A percentile compares a stretch with the other conserved stretches of the same genome.
Evolutionary conservation across 768 basidiomycete genomes (phyloP).

Genomic region (Tulasnella sp.): DNA sequence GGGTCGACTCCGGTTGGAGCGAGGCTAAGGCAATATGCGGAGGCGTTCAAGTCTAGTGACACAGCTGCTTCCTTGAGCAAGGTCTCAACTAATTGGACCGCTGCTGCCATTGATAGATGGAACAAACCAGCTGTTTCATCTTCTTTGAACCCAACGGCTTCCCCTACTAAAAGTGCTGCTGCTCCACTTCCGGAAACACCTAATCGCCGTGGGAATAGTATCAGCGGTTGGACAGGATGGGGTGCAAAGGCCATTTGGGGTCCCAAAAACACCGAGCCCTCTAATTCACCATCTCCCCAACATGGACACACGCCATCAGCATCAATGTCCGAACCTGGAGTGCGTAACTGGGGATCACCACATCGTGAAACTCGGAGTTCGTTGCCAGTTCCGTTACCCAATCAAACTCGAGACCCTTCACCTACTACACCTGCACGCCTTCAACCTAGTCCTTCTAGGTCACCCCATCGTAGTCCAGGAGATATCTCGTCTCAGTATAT

Average conservation of each 20-base stretch:
- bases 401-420: background rate
- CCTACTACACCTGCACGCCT: background rate
- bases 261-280: background rate
- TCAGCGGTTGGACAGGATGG: conserved; percentile 5
- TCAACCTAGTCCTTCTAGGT: background rate
- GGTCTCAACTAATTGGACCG: conserved; percentile 19
- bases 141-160: conserved; percentile 2
- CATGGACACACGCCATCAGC: background rate
- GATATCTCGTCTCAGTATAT: background rate
- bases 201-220: conserved; percentile 2
- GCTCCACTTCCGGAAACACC: background rate
- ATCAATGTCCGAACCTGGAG: too few species aligned
- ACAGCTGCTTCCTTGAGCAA: conserved; percentile 20
- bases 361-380: conserved; percentile 6
- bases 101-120: conserved; percentile 11
- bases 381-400: conserved; percentile 2
- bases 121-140: conserved; percentile 2
- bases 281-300: background rate
- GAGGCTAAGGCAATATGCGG: conserved; percentile 18
- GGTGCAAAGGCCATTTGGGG: conserved; percentile 7
- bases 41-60: conserved; percentile 19
- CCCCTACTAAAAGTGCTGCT: background rate
- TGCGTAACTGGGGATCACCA: too few species aligned
- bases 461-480: background rate
- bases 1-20: background rate